These are phyloP conservation scores for Cladosporium cucumerinum DNA, from an alignment of 2,329 filamentous ascomycete genomes.

Conservation along the genomic window DNA sequence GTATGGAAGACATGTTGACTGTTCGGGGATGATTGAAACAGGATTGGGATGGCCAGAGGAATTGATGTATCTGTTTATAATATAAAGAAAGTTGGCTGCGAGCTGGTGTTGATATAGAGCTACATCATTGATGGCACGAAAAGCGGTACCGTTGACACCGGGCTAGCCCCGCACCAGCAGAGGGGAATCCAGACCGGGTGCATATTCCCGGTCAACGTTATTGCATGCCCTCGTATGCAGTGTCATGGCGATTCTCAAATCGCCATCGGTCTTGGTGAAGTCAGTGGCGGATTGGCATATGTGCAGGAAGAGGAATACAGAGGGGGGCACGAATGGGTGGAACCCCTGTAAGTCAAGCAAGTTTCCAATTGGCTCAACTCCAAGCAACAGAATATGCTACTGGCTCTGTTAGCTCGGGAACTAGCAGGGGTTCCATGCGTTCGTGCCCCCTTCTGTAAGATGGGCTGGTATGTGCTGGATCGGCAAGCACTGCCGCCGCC, in stretches of 20 bases:
- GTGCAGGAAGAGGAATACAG: background rate
- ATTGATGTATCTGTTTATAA: background rate
- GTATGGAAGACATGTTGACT: slow-evolving; percentile 10
- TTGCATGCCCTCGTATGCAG: background rate
- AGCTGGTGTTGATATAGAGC: background rate
- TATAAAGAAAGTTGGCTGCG: background rate
- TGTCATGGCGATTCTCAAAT: background rate
- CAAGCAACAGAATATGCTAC: too few relatives aligned
- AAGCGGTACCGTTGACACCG: background rate
- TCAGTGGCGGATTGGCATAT: slow-evolving; percentile 1
- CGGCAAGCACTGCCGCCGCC: slow-evolving; percentile 3
- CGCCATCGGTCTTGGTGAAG: background rate
- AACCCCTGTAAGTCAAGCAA: too few relatives aligned
- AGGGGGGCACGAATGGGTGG: too few relatives aligned
- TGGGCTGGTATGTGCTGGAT: background rate
- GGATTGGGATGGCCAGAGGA: background rate
- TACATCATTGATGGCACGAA: slow-evolving; percentile 4
- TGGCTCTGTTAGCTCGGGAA: too few relatives aligned
- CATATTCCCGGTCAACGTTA: slow-evolving; percentile 8
- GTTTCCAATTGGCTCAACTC: too few relatives aligned
- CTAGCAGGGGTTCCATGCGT: too few relatives aligned
- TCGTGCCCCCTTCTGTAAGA: too few relatives aligned
- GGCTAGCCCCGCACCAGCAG: slow-evolving; percentile 6
- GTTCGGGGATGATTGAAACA: background rate
- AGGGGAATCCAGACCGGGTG: background rate